Evolutionary conservation across 306 rosid genomes (phyloP).

Genomic region (Trifolium subterraneum): DNA sequence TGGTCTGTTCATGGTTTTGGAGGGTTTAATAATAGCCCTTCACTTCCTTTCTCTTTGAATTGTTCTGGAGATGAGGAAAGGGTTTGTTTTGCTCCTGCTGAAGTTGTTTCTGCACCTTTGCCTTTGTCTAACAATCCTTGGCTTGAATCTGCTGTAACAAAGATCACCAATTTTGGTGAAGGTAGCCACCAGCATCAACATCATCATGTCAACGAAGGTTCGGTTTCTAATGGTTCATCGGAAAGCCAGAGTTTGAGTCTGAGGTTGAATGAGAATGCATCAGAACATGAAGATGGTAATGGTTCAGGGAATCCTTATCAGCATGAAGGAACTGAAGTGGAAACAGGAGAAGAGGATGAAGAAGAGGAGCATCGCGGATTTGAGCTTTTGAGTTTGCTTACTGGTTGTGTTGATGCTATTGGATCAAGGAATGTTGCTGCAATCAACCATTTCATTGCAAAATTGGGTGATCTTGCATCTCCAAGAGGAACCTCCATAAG

Average conservation of each 20-base stretch:
- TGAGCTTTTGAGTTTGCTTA: constrained; percentile 74
- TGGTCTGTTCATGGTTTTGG: constrained; percentile 54
- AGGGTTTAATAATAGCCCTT: constrained; percentile 44
- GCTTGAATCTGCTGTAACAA: constrained; percentile 70
- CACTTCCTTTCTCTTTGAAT: constrained; percentile 62
- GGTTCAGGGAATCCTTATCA: constrained; percentile 67
- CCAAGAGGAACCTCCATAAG: constrained; percentile 71
- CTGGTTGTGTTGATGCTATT: constrained; percentile 88
- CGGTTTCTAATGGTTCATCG: constrained; percentile 75
- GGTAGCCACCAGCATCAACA: constrained; percentile 50
- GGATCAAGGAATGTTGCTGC: constrained; percentile 67
- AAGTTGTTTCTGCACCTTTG: constrained; percentile 61
- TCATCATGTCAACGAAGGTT: constrained; percentile 50
- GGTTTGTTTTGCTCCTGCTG: constrained; percentile 73
- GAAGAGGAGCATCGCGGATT: constrained; percentile 67
- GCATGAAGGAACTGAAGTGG: constrained; percentile 55
- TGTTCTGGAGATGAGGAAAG: constrained; percentile 69
- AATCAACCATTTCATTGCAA: constrained; percentile 71
- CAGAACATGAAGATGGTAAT: constrained; percentile 72
- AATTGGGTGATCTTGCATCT: constrained; percentile 83
- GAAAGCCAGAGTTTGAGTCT: constrained; percentile 62
- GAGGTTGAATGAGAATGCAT: constrained; percentile 60
- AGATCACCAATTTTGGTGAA: constrained; percentile 71
- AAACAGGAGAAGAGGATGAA: constrained; percentile 59
- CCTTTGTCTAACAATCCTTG: constrained; percentile 63